These are phyloP conservation scores for Xylaria castorea DNA, from an alignment of 495 filamentous ascomycete species.

Conservation along the genomic window DNA sequence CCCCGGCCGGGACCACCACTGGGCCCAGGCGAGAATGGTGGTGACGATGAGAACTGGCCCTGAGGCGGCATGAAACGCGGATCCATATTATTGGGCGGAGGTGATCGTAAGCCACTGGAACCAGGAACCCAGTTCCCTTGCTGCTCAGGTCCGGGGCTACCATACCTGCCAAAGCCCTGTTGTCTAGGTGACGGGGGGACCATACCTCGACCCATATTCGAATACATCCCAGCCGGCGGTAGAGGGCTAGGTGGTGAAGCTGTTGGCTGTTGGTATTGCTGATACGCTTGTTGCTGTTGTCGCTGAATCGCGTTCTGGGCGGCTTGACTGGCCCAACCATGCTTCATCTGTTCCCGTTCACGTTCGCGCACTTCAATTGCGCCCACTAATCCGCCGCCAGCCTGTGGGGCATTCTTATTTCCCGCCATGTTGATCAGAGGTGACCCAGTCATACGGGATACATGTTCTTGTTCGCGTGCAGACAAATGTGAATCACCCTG, in stretches of 20 bases:
- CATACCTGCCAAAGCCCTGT: conserved; percentile 30
- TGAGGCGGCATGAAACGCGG: conserved; percentile 34
- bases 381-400: conserved; percentile 69
- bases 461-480: conserved; percentile 92
- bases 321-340: conserved; percentile 72
- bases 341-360: conserved; percentile 74
- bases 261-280: conserved; percentile 46
- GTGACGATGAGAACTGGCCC: conserved; percentile 39
- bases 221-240: conserved; percentile 44
- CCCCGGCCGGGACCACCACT: conserved; percentile 22
- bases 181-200: conserved; percentile 30
- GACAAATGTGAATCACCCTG: conserved; percentile 68
- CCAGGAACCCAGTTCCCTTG: conserved; percentile 40
- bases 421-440: conserved; percentile 78
- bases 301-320: conserved; percentile 82
- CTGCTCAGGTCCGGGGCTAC: conserved; percentile 29
- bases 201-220: conserved; percentile 37
- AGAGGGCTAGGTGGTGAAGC: conserved; percentile 33
- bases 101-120: conserved; percentile 40
- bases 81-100: conserved; percentile 37
- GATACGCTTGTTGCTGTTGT: conserved; percentile 64
- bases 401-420: conserved; percentile 55
- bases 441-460: conserved; percentile 84
- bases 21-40: conserved; percentile 15
- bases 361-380: conserved; percentile 78